Evolutionary conservation across 2,329 filamentous ascomycete species (phyloP), one percentile per base, ranked within the genome.

Genomic region (Beauveria sp.): DNA sequence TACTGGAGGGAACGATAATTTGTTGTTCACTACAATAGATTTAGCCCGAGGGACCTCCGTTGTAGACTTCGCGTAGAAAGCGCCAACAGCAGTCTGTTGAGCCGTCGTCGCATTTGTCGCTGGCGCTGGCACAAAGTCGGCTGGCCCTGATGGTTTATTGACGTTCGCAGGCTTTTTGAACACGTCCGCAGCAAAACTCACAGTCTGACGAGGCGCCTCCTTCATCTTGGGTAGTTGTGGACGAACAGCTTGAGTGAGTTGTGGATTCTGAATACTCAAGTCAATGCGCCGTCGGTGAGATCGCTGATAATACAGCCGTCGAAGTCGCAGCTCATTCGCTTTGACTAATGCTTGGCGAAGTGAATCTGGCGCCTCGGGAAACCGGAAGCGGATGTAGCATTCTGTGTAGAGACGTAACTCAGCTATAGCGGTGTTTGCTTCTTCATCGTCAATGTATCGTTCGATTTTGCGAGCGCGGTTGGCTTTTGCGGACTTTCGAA

Each of bases 351-450:
- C 65, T 24, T 22, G 43, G 59, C 68, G 66, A 42, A 70, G 69
- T 8, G 67, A 26, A 22, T 69, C 67, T 12, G 67, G 63, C 49
- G 68, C 66, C 62, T 63, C 24, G 1, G 69, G 65, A 66, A 69
- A 70, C 55, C 66, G 68, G 61, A 66, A 69, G 16, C 55, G 22
- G 64, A 70, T 69, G 58, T 70, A 70, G 67, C 66, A 67, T 61
- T 67, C 55, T 18, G 69, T 70, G 62, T 70, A 69, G 53, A 69
- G 62, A 67, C 68, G 66, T 51, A 69, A 64, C 47, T 70, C 68
- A 26, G 26, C 64, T 47, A 70, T 67, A 30, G 68, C 69, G 6
- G 61, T 65, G 47, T 70, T 70, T 66, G 68, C 62, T 28, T 70
- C 63, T 67, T 68, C 65, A 45, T 70, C 67, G 61, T 64, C 65